These are phyloP conservation scores for Rhizoclosmatium sp. DNA, from an alignment of 192 early-diverging fungal genomes.

Conservation along the genomic window DNA sequence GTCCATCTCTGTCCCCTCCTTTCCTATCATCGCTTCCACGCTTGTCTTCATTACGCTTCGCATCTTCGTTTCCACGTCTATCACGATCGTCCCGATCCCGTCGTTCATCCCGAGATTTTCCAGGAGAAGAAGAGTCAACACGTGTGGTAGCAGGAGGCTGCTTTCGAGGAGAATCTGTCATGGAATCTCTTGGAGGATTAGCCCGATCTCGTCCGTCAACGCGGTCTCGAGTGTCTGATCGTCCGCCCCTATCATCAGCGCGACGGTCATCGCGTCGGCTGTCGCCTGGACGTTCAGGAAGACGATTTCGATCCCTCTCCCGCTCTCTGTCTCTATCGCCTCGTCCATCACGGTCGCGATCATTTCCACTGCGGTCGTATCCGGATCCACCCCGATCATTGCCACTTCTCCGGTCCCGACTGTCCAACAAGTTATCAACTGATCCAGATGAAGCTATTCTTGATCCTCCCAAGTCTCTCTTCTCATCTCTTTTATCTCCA, in stretches of 20 bases:
- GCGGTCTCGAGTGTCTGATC: background rate
- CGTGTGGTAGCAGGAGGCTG: background rate
- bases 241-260: background rate
- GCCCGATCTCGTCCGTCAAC: background rate
- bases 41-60: conserved; percentile 25
- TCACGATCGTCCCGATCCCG: background rate
- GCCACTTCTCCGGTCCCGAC: background rate
- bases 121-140: background rate
- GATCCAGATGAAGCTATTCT: background rate
- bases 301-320: background rate
- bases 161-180: conserved; percentile 17
- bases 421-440: background rate
- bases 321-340: background rate
- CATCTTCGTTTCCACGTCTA: background rate
- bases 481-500: background rate
- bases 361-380: background rate
- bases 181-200: background rate
- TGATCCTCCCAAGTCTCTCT: background rate
- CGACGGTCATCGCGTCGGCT: background rate
- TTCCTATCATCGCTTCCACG: background rate
- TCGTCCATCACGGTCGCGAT: conserved; percentile 13
- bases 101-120: background rate
- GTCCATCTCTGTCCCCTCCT: background rate
- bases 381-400: background rate
- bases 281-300: conserved; percentile 1